phyloP scores from a whole-genome alignment of 768 basidiomycete species.

The Obba rivulosa region DNA sequence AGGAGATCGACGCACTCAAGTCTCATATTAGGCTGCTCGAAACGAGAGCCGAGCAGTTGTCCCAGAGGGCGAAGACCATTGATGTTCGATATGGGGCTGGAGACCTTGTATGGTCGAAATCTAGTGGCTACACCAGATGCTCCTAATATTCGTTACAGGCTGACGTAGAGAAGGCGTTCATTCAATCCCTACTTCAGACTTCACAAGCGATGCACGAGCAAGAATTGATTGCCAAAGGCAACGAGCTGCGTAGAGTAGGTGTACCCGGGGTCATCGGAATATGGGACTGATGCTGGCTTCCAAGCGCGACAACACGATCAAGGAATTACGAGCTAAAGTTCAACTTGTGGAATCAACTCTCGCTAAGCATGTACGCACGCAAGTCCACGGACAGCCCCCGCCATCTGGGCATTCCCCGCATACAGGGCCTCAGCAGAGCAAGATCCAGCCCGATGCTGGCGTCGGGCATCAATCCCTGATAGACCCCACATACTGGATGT shows the following conservation, averaged over 20 bases:
- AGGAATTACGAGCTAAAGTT: slow-evolving; percentile 24
- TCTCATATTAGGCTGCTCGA: slow-evolving; percentile 16
- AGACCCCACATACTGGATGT: slow-evolving; percentile 24
- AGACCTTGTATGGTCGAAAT: slow-evolving; percentile 20
- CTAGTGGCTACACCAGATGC: not conserved
- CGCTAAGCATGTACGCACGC: slow-evolving; percentile 24
- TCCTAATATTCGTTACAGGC: slow-evolving; percentile 13
- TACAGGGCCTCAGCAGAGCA: slow-evolving; percentile 11
- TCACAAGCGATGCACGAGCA: slow-evolving; percentile 28
- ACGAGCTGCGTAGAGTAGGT: slow-evolving; percentile 29
- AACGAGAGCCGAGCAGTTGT: slow-evolving; percentile 15
- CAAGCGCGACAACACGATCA: slow-evolving; percentile 28
- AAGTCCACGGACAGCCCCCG: slow-evolving; percentile 5
- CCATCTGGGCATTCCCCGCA: not conserved
- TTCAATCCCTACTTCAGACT: slow-evolving; percentile 24
- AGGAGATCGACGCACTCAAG: slow-evolving; percentile 19
- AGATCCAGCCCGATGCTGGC: slow-evolving; percentile 1
- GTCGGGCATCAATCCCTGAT: slow-evolving; percentile 24
- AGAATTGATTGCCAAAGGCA: slow-evolving; percentile 28
- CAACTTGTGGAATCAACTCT: slow-evolving; percentile 25
- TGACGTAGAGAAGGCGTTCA: slow-evolving; percentile 27
- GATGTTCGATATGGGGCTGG: slow-evolving; percentile 24
- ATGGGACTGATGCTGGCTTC: not conserved
- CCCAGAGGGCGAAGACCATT: slow-evolving; percentile 20
- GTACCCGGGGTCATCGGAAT: not conserved